Evolutionary conservation across 441 rosid genomes (phyloP).

Genomic region (Monsonia emarginata): DNA sequence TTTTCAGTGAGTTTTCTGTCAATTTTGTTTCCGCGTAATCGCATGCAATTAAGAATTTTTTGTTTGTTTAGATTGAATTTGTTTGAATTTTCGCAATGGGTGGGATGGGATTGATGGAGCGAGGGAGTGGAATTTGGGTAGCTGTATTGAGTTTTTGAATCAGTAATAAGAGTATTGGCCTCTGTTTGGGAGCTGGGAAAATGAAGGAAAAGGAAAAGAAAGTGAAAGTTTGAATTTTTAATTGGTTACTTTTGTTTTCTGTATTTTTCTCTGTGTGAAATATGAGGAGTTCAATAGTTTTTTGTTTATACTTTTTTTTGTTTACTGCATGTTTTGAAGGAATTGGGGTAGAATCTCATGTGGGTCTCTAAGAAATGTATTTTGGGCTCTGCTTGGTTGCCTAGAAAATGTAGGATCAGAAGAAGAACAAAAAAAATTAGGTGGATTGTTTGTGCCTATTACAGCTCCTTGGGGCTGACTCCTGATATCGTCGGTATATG

Average conservation of each 20-base stretch:
- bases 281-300: background rate
- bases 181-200: conserved; percentile 18
- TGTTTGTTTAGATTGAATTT: background rate
- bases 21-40: background rate
- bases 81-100: background rate
- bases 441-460: background rate
- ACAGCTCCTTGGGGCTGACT: too few species aligned
- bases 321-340: conserved; percentile 4
- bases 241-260: background rate
- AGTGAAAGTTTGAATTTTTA: background rate
- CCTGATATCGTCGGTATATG: too few species aligned
- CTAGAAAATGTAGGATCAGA: conserved; percentile 3
- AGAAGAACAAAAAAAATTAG: background rate
- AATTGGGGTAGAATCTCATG: background rate
- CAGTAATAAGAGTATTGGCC: background rate
- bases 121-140: background rate
- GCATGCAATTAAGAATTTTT: background rate
- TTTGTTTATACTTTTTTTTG: too few species aligned
- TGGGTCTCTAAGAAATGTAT: background rate
- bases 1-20: conserved; percentile 34
- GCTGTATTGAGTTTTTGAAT: background rate
- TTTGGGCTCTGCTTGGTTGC: conserved; percentile 13
- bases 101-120: background rate
- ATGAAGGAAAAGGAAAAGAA: background rate
- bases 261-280: background rate